These are phyloP conservation scores for Wickerhamiella sergipiensis DNA, from an alignment of 805 yeast species.

Conservation along the genomic window DNA sequence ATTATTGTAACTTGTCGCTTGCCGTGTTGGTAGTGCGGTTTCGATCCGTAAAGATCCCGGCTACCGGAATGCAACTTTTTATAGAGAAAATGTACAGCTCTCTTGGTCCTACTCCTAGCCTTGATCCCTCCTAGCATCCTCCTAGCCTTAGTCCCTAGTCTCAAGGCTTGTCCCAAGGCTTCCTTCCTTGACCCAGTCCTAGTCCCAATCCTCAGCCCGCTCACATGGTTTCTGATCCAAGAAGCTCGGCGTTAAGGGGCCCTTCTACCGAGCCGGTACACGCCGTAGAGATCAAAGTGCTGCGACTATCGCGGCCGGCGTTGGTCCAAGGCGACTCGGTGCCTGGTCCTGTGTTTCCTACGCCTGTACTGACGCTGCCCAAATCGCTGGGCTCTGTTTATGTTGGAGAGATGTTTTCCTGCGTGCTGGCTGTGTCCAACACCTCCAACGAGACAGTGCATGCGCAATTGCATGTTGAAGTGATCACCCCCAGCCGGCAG, in stretches of 20 bases:
- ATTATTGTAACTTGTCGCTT: background rate
- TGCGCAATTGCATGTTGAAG: background rate
- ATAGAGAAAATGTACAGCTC: background rate
- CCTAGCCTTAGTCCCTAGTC: too few relatives aligned
- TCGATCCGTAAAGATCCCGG: too few relatives aligned
- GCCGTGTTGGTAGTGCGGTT: too few relatives aligned
- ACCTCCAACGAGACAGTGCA: background rate
- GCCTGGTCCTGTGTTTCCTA: background rate
- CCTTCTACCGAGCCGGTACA: background rate
- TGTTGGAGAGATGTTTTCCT: background rate
- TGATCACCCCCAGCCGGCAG: background rate
- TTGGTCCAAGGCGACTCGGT: background rate
- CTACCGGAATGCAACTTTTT: too few relatives aligned
- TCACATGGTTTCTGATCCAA: too few relatives aligned
- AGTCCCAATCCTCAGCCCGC: too few relatives aligned
- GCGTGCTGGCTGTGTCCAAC: background rate
- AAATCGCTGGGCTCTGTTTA: background rate
- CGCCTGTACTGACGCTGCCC: background rate
- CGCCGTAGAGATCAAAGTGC: background rate
- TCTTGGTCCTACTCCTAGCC: background rate
- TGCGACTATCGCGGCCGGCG: background rate
- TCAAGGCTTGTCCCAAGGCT: too few relatives aligned
- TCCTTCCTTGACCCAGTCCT: too few relatives aligned
- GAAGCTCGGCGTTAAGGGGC: background rate
- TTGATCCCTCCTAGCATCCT: too few relatives aligned